A percentile compares a stretch with the other conserved stretches of the same genome.
Conservation (phyloP, 2,329 filamentous ascomycete genomes). For the Aspergillus novofumigatus region DNA sequence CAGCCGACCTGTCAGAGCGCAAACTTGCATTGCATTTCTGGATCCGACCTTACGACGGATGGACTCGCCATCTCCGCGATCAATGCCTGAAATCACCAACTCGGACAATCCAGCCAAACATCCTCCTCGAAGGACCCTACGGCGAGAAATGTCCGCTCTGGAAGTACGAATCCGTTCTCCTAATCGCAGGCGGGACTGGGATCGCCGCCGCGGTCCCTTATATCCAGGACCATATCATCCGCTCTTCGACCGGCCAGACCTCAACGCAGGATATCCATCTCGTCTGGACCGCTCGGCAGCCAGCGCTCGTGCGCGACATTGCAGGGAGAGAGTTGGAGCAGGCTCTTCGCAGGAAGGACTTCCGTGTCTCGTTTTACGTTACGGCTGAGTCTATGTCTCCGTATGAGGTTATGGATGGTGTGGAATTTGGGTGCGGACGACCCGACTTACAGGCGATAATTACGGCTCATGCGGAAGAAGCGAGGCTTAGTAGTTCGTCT, state of each 20-base stretch:
- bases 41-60: slow-evolving; percentile 50
- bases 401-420: not conserved
- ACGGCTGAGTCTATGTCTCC: slow-evolving; percentile 11
- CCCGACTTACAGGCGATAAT: slow-evolving; percentile 38
- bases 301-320: slow-evolving; percentile 27
- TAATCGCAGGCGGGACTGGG: slow-evolving; percentile 39
- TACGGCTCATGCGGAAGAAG: slow-evolving; percentile 28
- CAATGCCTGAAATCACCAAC: slow-evolving; percentile 28
- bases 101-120: slow-evolving; percentile 24
- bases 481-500: slow-evolving; percentile 21
- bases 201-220: slow-evolving; percentile 46
- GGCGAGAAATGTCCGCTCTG: slow-evolving; percentile 41
- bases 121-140: slow-evolving; percentile 51
- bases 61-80: slow-evolving; percentile 45
- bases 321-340: slow-evolving; percentile 22
- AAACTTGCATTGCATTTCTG: slow-evolving; percentile 44
- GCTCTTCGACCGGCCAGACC: slow-evolving; percentile 12
- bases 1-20: not conserved
- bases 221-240: slow-evolving; percentile 30
- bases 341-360: slow-evolving; percentile 25
- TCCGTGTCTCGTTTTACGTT: slow-evolving; percentile 28
- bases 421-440: slow-evolving; percentile 21
- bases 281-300: slow-evolving; percentile 32
- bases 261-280: slow-evolving; percentile 27
- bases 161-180: slow-evolving; percentile 49